phyloP scores from a whole-genome alignment of 1,139 yeast genomes.

The Suzukiozyma palmioleophila region DNA sequence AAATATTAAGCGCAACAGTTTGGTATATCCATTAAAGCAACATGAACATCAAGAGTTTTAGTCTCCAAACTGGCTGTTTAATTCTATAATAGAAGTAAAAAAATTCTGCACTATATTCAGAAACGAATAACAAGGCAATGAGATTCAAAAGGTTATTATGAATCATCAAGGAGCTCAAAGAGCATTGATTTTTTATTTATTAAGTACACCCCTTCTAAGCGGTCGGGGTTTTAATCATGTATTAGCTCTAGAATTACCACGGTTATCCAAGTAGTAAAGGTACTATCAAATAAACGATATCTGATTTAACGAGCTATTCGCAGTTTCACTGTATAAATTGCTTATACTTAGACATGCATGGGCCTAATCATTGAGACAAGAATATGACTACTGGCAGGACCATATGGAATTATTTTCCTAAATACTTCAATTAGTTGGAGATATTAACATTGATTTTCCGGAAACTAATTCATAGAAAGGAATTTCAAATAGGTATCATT shows the following conservation, averaged over 20 bases:
- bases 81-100: no score
- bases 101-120: no score
- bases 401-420: no score
- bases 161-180: slow-evolving; percentile 10
- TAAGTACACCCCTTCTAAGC: slow-evolving; percentile 12
- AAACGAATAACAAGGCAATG: slow-evolving; percentile 11
- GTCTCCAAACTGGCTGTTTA: no score
- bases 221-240: slow-evolving; percentile 14
- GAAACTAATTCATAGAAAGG: no score
- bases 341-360: slow-evolving; percentile 48
- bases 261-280: slow-evolving; percentile 37
- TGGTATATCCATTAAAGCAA: no score
- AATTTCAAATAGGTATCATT: no score
- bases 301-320: slow-evolving; percentile 46
- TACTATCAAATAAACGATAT: slow-evolving; percentile 42
- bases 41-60: no score
- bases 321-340: slow-evolving; percentile 45
- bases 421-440: no score
- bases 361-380: slow-evolving; percentile 49
- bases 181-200: slow-evolving; percentile 10
- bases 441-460: no score
- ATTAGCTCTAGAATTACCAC: slow-evolving; percentile 30
- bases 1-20: no score
- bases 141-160: slow-evolving; percentile 9
- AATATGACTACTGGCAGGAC: slow-evolving; percentile 46